Base-by-base conservation (phyloP, 2,329 filamentous ascomycete species). In the Verruconis gallopava region DNA sequence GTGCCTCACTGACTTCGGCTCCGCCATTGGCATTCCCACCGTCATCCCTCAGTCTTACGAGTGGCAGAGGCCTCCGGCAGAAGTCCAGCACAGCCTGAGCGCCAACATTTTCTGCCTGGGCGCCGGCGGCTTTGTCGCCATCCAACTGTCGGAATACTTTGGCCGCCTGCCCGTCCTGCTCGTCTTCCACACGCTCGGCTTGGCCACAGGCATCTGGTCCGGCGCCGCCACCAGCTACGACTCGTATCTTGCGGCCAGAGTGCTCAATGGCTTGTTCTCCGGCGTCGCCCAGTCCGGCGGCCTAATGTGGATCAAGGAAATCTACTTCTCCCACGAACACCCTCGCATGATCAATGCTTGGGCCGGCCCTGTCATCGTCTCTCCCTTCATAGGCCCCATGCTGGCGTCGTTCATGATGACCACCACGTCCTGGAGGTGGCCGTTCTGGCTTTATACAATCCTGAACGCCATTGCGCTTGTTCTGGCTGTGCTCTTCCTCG, bases 251-350 rank as follows among this genome's bases (percentile, higher is more conserved):
- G 62, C 62, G 9, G 57, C 60, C 0, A 56, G 65, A 1, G 63
- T 65, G 19, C 49, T 68, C 4, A 65, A 67, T 39, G 65, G 64
- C 5, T 62, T 67, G 52, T 65, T 66, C 50, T 60, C 55, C 5
- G 64, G 56, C 3, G 61, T 63, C 3, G 54, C 59, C 0, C 62
- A 67, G 48, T 60, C 55, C 46, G 58, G 58, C 30, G 63, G 62
- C 2, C 53, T 67, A 21, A 63, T 64, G 58, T 64, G 60, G 50
- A 61, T 66, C 51, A 68, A 73, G 42, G 73, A 77, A 52, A 63
- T 74, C 44, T 77, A 73, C 59, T 76, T 73, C 58, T 73, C 75
- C 54, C 73, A 77, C 48, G 66, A 75, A 46, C 60, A 69, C 25
- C 53, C 59, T 3, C 44, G 53, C 6, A 52, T 54, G 34, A 62